phyloP scores from a whole-genome alignment of 1,139 yeast genomes.

The Pichia inconspicua region DNA sequence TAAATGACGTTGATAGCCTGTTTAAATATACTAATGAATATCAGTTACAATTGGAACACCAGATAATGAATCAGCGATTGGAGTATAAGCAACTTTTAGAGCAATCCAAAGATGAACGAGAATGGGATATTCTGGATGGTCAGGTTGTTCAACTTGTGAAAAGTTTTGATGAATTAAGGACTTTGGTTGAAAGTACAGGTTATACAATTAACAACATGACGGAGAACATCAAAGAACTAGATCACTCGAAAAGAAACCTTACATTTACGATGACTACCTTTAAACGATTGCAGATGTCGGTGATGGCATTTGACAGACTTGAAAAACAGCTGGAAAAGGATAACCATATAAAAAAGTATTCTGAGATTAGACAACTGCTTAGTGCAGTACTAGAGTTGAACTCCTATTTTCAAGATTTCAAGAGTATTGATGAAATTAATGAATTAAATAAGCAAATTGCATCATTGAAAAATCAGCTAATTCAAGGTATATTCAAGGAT shows the following conservation, averaged over 20 bases:
- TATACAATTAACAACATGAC: slow-evolving; percentile 63
- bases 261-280: slow-evolving; percentile 79
- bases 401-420: slow-evolving; percentile 69
- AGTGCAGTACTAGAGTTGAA: slow-evolving; percentile 76
- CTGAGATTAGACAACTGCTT: slow-evolving; percentile 58
- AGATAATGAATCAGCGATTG: slow-evolving; percentile 34
- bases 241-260: slow-evolving; percentile 73
- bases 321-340: slow-evolving; percentile 34
- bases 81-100: slow-evolving; percentile 21
- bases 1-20: slow-evolving; percentile 41
- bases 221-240: slow-evolving; percentile 66
- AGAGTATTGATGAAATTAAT: slow-evolving; percentile 78
- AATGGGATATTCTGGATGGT: slow-evolving; percentile 27
- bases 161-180: slow-evolving; percentile 38
- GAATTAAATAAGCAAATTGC: slow-evolving; percentile 55
- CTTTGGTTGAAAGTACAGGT: slow-evolving; percentile 51
- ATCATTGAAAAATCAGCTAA: slow-evolving; percentile 54
- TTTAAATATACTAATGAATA: slow-evolving; percentile 33
- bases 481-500: slow-evolving; percentile 68
- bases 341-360: slow-evolving; percentile 41
- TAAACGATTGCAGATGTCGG: slow-evolving; percentile 79
- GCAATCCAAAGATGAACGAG: slow-evolving; percentile 14
- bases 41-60: slow-evolving; percentile 38
- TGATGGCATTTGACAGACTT: slow-evolving; percentile 68
- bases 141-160: slow-evolving; percentile 34